phyloP scores from a whole-genome alignment of 805 yeast species.

The Yarrowia bubula region DNA sequence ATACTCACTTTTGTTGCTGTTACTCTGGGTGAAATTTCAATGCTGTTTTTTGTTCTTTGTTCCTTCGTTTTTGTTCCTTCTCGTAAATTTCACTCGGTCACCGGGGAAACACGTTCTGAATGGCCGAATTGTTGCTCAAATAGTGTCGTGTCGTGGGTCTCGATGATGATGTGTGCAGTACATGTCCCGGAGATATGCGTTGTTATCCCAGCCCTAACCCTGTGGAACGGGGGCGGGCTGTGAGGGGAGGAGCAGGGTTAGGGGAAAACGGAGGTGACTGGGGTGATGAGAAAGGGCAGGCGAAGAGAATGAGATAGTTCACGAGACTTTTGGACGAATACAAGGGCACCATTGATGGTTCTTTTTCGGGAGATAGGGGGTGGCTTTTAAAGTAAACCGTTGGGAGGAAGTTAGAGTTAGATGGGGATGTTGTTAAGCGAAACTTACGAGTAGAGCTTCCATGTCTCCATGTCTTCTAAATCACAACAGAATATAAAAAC shows the following conservation, averaged over 20 bases:
- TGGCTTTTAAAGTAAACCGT: too few species aligned
- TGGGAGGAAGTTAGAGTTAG: too few species aligned
- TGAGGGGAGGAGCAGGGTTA: not conserved
- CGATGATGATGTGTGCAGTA: conserved; percentile 4
- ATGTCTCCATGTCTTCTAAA: too few species aligned
- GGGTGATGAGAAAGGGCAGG: not conserved
- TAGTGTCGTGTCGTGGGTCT: not conserved
- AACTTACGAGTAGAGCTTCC: too few species aligned
- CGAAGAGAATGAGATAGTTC: not conserved
- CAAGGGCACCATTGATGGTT: not conserved
- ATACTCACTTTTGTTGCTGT: too few species aligned
- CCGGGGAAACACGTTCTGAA: not conserved
- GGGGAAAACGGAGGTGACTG: not conserved
- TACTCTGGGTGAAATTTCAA: too few species aligned
- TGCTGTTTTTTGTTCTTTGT: too few species aligned
- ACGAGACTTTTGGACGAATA: not conserved
- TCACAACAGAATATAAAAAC: too few species aligned
- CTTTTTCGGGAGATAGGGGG: too few species aligned
- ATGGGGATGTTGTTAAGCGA: too few species aligned
- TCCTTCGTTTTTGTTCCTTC: too few species aligned
- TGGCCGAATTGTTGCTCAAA: not conserved
- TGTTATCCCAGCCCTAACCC: conserved; percentile 10
- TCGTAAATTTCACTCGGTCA: not conserved
- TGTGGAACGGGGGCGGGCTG: not conserved
- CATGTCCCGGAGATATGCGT: conserved; percentile 6